phyloP scores from a whole-genome alignment of 2,329 filamentous ascomycete genomes.

The Talaromyces sp. region DNA sequence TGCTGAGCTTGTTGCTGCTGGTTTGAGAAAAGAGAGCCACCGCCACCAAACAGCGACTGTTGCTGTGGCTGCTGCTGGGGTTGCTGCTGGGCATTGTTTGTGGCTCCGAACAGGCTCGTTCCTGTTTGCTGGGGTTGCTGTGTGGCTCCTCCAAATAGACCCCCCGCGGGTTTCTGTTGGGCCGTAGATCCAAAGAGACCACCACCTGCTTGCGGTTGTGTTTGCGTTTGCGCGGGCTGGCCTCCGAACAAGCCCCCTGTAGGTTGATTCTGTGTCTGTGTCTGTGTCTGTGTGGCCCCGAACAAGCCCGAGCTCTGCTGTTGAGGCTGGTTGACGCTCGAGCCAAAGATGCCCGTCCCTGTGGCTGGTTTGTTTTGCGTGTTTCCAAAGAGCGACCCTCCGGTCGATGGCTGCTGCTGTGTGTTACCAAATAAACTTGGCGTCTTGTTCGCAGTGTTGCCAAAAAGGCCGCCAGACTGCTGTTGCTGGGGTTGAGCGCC shows the following conservation, averaged over 20 bases:
- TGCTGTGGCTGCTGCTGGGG: conserved; percentile 30
- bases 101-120: conserved; percentile 18
- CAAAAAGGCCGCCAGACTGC: conserved; percentile 23
- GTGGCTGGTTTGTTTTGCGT: conserved; percentile 17
- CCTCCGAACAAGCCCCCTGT: conserved; percentile 21
- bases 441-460: conserved; percentile 28
- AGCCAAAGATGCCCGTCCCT: conserved; percentile 21
- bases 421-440: conserved; percentile 32
- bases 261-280: conserved; percentile 14
- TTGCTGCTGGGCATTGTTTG: conserved; percentile 18
- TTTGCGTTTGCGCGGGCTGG: conserved; percentile 8
- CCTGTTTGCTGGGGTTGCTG: conserved; percentile 34
- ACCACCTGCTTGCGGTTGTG: conserved; percentile 10
- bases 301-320: conserved; percentile 14
- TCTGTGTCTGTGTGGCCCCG: conserved; percentile 23
- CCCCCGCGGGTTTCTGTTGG: conserved; percentile 23
- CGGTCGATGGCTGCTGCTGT: conserved; percentile 21
- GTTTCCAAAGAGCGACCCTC: conserved; percentile 30
- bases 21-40: conserved; percentile 9
- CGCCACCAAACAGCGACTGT: conserved; percentile 11
- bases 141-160: conserved; percentile 22
- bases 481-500: conserved; percentile 20
- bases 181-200: conserved; percentile 14
- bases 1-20: conserved; percentile 22
- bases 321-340: conserved; percentile 22